Conservation (phyloP, 2,329 filamentous ascomycete genomes). For the Aspergillus floridensis region DNA sequence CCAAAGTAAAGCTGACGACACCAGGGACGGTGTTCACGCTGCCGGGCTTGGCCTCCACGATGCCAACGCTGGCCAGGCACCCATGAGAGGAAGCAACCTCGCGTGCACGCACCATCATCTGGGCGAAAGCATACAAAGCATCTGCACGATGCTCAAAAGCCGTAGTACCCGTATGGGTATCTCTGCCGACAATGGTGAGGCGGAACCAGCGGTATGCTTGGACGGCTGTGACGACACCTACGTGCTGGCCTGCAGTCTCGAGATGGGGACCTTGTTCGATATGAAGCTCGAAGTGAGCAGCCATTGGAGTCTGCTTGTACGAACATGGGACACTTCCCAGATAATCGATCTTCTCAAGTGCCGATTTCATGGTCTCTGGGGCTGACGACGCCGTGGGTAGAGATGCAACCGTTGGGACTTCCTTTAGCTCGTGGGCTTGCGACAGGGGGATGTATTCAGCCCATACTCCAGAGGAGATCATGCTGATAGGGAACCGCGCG, state of each 20-base stretch:
- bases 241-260: slow-evolving; percentile 60
- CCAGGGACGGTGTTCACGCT: slow-evolving; percentile 73
- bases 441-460: slow-evolving; percentile 64
- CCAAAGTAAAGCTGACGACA: slow-evolving; percentile 64
- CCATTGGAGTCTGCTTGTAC: slow-evolving; percentile 62
- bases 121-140: slow-evolving; percentile 64
- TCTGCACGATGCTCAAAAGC: slow-evolving; percentile 65
- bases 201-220: slow-evolving; percentile 75
- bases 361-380: slow-evolving; percentile 62
- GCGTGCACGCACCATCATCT: slow-evolving; percentile 66
- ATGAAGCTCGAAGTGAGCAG: slow-evolving; percentile 78
- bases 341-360: slow-evolving; percentile 70
- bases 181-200: slow-evolving; percentile 62
- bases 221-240: slow-evolving; percentile 70
- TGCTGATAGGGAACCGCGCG: slow-evolving; percentile 72
- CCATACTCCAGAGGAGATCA: slow-evolving; percentile 75
- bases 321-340: slow-evolving; percentile 58
- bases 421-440: slow-evolving; percentile 59
- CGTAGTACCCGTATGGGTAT: slow-evolving; percentile 74
- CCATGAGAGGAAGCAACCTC: slow-evolving; percentile 58
- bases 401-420: slow-evolving; percentile 53
- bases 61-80: slow-evolving; percentile 68
- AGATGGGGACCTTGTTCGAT: slow-evolving; percentile 81
- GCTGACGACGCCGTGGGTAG: slow-evolving; percentile 50
- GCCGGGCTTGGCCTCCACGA: slow-evolving; percentile 64